Conservation (phyloP, 768 basidiomycete species). For the Rhodosporidiobolus sp. region DNA sequence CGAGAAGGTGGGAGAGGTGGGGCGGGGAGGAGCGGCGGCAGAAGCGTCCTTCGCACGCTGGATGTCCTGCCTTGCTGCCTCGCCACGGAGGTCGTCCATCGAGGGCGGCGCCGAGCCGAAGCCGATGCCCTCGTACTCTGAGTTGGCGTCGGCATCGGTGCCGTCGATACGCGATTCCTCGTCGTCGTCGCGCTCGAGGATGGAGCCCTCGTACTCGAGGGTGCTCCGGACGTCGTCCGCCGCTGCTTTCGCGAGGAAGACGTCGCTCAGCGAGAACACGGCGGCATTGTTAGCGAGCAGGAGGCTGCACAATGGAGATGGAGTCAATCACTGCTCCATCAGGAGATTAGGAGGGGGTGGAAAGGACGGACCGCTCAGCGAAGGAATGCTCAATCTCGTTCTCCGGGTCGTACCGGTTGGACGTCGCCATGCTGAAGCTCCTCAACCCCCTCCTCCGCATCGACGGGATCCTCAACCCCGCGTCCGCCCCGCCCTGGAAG, state of each 20-base stretch:
- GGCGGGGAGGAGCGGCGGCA: neutral
- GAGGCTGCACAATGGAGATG: constrained; percentile 20
- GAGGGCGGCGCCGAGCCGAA: constrained; percentile 39
- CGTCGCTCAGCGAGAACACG: constrained; percentile 87
- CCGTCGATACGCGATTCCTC: constrained; percentile 46
- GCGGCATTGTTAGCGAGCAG: constrained; percentile 80
- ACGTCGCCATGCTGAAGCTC: constrained; percentile 37
- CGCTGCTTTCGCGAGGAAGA: constrained; percentile 96
- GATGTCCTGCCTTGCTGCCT: constrained; percentile 26
- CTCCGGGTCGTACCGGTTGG: constrained; percentile 40
- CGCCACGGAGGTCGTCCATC: constrained; percentile 39
- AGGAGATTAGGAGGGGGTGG: constrained; percentile 56
- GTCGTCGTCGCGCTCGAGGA: constrained; percentile 43
- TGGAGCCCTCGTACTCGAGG: constrained; percentile 34
- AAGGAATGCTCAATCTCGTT: constrained; percentile 52
- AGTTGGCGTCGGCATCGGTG: constrained; percentile 23
- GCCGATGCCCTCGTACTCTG: constrained; percentile 31
- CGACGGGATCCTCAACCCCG: constrained; percentile 30
- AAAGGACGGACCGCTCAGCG: constrained; percentile 63
- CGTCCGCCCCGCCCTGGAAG: constrained; percentile 4
- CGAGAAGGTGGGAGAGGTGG: neutral
- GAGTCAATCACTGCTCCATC: too few relatives aligned
- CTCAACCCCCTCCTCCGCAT: constrained; percentile 23
- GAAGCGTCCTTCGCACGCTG: neutral
- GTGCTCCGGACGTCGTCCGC: constrained; percentile 45